Evolutionary conservation across 2,329 filamentous ascomycete genomes (phyloP).

Genomic region (Hypoxylon sp.): DNA sequence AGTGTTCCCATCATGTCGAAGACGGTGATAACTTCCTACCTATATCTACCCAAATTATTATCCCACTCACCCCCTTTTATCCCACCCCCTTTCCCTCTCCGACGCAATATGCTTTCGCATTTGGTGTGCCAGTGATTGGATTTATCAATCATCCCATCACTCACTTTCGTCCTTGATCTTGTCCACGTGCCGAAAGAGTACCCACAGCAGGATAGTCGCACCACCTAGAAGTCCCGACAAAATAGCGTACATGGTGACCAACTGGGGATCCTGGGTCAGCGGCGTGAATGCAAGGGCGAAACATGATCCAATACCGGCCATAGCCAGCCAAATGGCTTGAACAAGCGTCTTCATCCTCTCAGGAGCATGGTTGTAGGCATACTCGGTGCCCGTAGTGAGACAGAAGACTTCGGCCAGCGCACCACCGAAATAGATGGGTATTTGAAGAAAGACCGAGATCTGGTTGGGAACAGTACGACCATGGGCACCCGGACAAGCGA

Average conservation of each 20-base stretch:
- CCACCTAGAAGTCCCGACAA: conserved; percentile 25
- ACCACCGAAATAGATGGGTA: conserved; percentile 60
- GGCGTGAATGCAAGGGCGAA: conserved; percentile 32
- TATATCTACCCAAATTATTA: background rate
- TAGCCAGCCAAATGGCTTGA: conserved; percentile 48
- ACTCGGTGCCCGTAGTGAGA: conserved; percentile 60
- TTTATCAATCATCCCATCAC: background rate
- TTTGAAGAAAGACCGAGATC: conserved; percentile 62
- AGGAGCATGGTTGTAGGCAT: conserved; percentile 60
- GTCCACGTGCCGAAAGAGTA: conserved; percentile 30
- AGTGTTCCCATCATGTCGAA: background rate
- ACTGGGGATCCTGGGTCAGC: conserved; percentile 25
- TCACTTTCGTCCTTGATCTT: conserved; percentile 20
- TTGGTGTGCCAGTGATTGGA: background rate
- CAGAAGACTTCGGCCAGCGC: conserved; percentile 61
- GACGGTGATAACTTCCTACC: background rate
- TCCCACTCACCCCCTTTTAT: background rate
- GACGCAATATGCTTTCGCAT: background rate
- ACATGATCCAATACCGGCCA: conserved; percentile 25
- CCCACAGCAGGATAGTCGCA: conserved; percentile 27
- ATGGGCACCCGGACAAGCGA: conserved; percentile 52
- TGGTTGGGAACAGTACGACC: conserved; percentile 54
- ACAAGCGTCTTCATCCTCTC: conserved; percentile 57
- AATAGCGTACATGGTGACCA: conserved; percentile 37
- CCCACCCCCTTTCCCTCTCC: background rate